Conservation (phyloP, 2,329 filamentous ascomycete species). For the Chalaropsis ovoidea region DNA sequence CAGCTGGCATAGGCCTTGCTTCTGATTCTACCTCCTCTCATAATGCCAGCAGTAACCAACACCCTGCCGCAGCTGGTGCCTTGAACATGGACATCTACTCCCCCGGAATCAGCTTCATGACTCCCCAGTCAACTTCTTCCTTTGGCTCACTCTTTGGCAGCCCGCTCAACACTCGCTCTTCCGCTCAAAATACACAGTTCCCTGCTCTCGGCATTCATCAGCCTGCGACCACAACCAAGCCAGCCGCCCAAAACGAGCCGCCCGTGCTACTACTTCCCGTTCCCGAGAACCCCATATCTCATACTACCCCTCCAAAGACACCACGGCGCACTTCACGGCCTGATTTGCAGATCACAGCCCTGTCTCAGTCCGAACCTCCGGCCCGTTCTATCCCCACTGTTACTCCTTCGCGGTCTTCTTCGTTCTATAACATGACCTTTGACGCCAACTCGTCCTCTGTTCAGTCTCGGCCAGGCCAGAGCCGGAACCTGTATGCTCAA, state of each 20-base stretch:
- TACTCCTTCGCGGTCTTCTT: background rate
- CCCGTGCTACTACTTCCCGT: background rate
- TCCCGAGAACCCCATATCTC: background rate
- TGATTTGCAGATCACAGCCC: background rate
- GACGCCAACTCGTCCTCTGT: background rate
- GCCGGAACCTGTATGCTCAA: background rate
- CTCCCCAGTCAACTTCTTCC: constrained; percentile 10
- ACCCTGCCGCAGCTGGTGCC: background rate
- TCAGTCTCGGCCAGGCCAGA: background rate
- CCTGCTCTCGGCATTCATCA: background rate
- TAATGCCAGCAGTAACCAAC: background rate
- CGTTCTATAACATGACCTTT: background rate
- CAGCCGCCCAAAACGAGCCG: background rate
- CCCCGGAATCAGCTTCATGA: constrained; percentile 13
- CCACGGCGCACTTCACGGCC: background rate
- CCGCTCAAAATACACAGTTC: background rate
- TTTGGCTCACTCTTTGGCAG: constrained; percentile 4
- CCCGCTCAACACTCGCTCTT: background rate
- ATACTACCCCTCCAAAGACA: background rate
- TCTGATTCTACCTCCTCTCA: background rate
- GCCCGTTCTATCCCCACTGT: background rate
- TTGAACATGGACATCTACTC: background rate
- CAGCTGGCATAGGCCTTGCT: background rate
- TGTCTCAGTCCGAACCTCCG: background rate
- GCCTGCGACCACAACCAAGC: background rate